phyloP scores from a whole-genome alignment of 116 monocot genomes.

The Papilionanthe hybrid region DNA sequence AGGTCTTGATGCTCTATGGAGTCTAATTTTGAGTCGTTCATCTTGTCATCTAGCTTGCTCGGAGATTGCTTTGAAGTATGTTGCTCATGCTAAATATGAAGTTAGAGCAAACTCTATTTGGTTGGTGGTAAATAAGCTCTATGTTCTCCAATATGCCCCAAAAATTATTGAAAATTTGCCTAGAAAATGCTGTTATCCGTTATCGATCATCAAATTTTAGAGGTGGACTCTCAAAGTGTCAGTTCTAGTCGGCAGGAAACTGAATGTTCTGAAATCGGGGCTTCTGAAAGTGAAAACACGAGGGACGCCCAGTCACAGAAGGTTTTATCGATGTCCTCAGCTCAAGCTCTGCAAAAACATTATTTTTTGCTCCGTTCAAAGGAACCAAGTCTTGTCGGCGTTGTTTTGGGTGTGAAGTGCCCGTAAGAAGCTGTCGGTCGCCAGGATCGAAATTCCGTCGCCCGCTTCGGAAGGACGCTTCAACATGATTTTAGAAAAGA shows the following conservation, averaged over 20 bases:
- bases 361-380: conserved; percentile 93
- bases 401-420: no score
- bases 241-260: background rate
- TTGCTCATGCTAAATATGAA: no score
- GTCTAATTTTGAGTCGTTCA: conserved; percentile 75
- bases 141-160: background rate
- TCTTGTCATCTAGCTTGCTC: conserved; percentile 53
- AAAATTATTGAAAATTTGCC: no score
- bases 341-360: conserved; percentile 57
- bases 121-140: conserved; percentile 26
- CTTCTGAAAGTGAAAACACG: conserved; percentile 33
- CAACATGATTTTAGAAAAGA: no score
- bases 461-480: no score
- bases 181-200: no score
- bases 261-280: conserved; percentile 26
- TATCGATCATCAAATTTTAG: no score
- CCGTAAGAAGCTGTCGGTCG: no score
- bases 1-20: conserved; percentile 89
- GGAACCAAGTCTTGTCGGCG: no score
- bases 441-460: no score
- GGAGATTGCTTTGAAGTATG: conserved; percentile 60
- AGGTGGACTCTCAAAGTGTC: background rate
- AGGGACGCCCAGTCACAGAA: conserved; percentile 18
- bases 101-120: no score
- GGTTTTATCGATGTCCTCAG: conserved; percentile 26